These are phyloP conservation scores for Phlyctochytrium arcticum DNA, from an alignment of 192 early-diverging fungal genomes.

Conservation along the genomic window DNA sequence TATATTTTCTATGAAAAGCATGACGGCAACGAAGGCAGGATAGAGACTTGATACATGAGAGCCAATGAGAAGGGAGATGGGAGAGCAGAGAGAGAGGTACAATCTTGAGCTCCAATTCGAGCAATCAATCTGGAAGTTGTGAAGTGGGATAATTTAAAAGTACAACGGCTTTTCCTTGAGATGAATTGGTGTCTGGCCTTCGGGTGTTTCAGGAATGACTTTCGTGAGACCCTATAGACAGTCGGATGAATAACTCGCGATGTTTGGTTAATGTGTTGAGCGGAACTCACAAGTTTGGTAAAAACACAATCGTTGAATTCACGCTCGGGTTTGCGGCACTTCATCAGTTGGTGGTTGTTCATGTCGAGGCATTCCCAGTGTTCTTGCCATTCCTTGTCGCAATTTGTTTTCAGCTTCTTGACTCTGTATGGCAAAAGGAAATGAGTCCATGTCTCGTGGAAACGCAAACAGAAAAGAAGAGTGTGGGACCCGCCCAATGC, in stretches of 20 bases:
- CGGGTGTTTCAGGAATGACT: slow-evolving; percentile 54
- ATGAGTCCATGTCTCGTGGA: neutral
- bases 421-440: slow-evolving; percentile 53
- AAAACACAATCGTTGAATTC: slow-evolving; percentile 87
- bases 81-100: too few relatives aligned
- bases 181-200: slow-evolving; percentile 49
- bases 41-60: too few relatives aligned
- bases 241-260: neutral
- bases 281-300: slow-evolving; percentile 65
- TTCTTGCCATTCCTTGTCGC: slow-evolving; percentile 75
- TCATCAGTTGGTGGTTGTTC: slow-evolving; percentile 83
- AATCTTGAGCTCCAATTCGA: too few relatives aligned
- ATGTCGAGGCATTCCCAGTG: slow-evolving; percentile 92
- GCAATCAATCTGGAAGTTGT: too few relatives aligned
- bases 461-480: neutral
- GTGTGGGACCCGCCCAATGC: neutral
- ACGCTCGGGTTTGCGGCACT: slow-evolving; percentile 74
- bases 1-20: too few relatives aligned
- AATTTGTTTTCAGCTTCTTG: slow-evolving; percentile 83
- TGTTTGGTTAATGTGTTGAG: neutral
- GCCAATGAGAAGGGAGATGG: too few relatives aligned
- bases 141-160: slow-evolving; percentile 39
- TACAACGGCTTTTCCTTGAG: slow-evolving; percentile 48
- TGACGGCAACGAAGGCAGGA: too few relatives aligned
- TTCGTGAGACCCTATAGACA: slow-evolving; percentile 46